Percentiles rank a stretch among this genome's conserved stretches.
Conservation (phyloP, 441 rosid species). For the Brassica hybrid region DNA sequence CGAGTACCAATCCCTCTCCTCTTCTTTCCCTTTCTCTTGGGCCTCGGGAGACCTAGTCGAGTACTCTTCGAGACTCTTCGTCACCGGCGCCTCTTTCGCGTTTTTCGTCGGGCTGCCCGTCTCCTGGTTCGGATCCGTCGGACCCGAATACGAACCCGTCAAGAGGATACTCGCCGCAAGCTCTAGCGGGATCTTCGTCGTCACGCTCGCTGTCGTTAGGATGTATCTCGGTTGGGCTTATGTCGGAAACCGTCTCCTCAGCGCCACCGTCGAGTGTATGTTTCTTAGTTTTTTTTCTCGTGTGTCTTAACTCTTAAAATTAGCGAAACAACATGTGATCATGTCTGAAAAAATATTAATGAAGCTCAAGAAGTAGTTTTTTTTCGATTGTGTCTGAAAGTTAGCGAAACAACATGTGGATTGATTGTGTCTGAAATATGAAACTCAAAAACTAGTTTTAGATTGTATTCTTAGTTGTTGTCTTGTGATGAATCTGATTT, state of each 20-base stretch:
- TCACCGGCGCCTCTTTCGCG: slow-evolving; percentile 77
- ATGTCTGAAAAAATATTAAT: not conserved
- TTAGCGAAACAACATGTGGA: no score
- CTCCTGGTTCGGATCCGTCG: slow-evolving; percentile 80
- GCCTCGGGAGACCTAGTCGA: slow-evolving; percentile 64
- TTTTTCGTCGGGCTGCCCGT: slow-evolving; percentile 80
- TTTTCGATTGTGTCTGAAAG: no score
- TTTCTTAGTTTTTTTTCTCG: not conserved
- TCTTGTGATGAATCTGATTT: not conserved
- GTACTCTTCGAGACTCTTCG: slow-evolving; percentile 62
- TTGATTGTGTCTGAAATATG: no score
- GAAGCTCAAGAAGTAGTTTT: not conserved
- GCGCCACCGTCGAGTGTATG: slow-evolving; percentile 91
- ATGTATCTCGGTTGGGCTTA: slow-evolving; percentile 99
- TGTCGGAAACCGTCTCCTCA: slow-evolving; percentile 92
- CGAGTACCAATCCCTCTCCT: slow-evolving; percentile 77
- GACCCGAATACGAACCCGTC: slow-evolving; percentile 65
- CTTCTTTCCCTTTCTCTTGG: slow-evolving; percentile 89
- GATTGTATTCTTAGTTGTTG: not conserved
- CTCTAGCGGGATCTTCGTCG: slow-evolving; percentile 81
- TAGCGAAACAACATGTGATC: not conserved
- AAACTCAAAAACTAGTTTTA: not conserved
- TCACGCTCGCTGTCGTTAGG: slow-evolving; percentile 79
- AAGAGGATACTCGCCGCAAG: slow-evolving; percentile 60
- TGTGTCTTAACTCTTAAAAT: not conserved